Percentiles rank a stretch among this genome's conserved stretches.
Conservation (phyloP, 352 stramenopile species). For the Pilasporangium apinafurcum region DNA sequence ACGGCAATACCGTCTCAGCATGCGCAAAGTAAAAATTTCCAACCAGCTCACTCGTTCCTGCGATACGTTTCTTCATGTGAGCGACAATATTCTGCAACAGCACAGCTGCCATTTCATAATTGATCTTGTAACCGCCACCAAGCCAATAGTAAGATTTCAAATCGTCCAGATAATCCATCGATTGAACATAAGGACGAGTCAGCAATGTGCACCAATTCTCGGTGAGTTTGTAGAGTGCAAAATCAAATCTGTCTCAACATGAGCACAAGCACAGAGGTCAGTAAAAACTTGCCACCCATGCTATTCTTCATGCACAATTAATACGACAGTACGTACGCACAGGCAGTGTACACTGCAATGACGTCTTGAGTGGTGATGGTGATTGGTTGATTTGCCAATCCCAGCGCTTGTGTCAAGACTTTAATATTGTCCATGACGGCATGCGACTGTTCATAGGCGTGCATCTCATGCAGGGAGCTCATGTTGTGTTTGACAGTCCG, state of each 20-base stretch:
- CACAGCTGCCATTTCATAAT: conserved; percentile 67
- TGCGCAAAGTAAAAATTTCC: conserved; percentile 63
- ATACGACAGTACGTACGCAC: conserved; percentile 31
- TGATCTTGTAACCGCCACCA: conserved; percentile 49
- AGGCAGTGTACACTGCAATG: conserved; percentile 46
- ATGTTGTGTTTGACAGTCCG: conserved; percentile 46
- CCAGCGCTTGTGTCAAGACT: conserved; percentile 26
- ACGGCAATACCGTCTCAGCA: conserved; percentile 64
- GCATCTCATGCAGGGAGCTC: conserved; percentile 28
- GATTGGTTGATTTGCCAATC: conserved; percentile 16
- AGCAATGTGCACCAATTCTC: conserved; percentile 62
- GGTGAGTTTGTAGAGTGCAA: conserved; percentile 43
- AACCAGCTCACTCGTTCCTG: conserved; percentile 19
- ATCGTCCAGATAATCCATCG: conserved; percentile 59
- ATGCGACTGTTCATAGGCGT: conserved; percentile 24
- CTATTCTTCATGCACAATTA: no score
- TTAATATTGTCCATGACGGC: conserved; percentile 19
- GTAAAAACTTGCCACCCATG: no score
- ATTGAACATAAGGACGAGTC: conserved; percentile 25
- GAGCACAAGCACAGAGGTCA: not conserved
- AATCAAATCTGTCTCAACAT: conserved; percentile 37
- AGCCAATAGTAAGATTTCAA: conserved; percentile 68
- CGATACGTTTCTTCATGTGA: conserved; percentile 40
- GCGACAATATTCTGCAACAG: conserved; percentile 50
- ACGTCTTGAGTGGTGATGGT: conserved; percentile 32